phyloP scores from a whole-genome alignment of 2,329 filamentous ascomycete genomes.

The Didymella pinodella region DNA sequence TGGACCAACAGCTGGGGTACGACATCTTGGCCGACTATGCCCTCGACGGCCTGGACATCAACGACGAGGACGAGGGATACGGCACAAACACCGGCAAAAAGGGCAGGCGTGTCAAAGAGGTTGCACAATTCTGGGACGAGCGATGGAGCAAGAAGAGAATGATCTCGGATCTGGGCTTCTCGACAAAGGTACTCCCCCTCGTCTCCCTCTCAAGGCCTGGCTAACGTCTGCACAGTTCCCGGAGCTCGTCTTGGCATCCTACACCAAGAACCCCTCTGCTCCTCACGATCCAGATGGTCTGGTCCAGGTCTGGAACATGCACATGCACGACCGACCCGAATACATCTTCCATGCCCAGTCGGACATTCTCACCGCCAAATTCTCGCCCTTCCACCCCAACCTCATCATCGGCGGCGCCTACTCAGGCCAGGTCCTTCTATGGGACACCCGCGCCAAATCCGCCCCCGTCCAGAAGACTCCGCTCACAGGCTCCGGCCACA shows the following conservation, averaged over 20 bases:
- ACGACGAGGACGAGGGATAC: constrained; percentile 79
- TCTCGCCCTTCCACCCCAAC: constrained; percentile 98
- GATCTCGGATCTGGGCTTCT: constrained; percentile 95
- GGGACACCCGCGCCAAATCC: constrained; percentile 89
- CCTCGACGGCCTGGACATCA: constrained; percentile 75
- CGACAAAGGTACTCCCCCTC: constrained; percentile 70
- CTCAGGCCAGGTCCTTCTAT: constrained; percentile 93
- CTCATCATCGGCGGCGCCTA: constrained; percentile 96
- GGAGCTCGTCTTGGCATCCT: constrained; percentile 90
- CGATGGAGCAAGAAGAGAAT: constrained; percentile 97
- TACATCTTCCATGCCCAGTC: constrained; percentile 97
- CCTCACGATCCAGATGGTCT: constrained; percentile 93
- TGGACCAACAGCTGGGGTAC: constrained; percentile 94
- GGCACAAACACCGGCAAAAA: constrained; percentile 75
- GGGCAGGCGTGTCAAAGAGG: constrained; percentile 79
- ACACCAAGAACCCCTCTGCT: constrained; percentile 96
- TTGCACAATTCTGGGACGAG: constrained; percentile 93
- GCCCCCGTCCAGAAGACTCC: constrained; percentile 94
- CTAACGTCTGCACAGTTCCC: constrained; percentile 66
- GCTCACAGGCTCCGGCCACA: constrained; percentile 91
- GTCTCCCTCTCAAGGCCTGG: background rate
- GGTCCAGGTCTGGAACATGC: constrained; percentile 95
- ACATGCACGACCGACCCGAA: constrained; percentile 92
- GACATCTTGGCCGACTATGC: constrained; percentile 96
- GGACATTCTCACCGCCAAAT: constrained; percentile 93